These are phyloP conservation scores for Solanum bulbocastanum DNA, from an alignment of 257 asterid genomes.

Conservation along the genomic window DNA sequence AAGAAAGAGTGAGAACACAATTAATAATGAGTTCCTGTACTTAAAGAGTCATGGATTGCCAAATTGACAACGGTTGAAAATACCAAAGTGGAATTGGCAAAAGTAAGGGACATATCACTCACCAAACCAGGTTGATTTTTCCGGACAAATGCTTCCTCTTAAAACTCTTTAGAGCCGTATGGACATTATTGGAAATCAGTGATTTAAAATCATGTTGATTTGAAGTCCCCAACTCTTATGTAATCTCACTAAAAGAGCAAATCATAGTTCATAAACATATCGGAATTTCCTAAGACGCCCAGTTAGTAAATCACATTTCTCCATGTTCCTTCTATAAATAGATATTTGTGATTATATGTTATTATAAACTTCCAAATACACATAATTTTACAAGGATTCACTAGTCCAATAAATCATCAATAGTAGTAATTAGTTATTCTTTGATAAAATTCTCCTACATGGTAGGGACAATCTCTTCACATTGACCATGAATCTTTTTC, in stretches of 20 bases:
- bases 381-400: background rate
- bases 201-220: background rate
- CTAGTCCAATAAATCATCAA: background rate
- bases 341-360: too few relatives aligned
- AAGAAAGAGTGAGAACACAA: background rate
- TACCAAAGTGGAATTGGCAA: background rate
- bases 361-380: background rate
- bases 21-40: background rate
- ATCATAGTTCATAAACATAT: background rate
- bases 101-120: background rate
- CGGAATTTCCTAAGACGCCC: background rate
- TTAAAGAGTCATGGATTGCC: background rate
- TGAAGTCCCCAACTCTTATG: background rate
- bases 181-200: background rate
- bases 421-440: background rate
- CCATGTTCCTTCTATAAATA: background rate
- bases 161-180: background rate
- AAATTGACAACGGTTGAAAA: background rate
- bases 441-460: background rate
- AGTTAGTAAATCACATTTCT: background rate
- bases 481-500: background rate
- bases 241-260: background rate
- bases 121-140: background rate
- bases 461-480: background rate
- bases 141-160: background rate